A percentile compares a stretch with the other conserved stretches of the same genome.
Conservation (phyloP, 345 rosid genomes). For the Salix viminalis region DNA sequence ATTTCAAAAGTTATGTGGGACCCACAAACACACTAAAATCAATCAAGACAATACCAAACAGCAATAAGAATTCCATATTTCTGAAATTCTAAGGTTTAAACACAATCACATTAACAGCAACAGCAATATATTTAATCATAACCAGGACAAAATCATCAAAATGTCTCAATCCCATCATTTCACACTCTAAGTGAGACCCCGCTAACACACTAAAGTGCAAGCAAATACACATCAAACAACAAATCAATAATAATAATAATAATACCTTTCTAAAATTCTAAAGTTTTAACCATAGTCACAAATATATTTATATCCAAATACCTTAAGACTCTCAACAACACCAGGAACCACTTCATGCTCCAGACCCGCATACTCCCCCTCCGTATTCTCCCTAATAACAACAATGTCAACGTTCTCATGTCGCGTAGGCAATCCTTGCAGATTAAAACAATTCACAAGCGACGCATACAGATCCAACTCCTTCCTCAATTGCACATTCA, state of each 20-base stretch:
- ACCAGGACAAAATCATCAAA: neutral
- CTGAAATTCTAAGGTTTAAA: neutral
- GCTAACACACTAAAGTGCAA: neutral
- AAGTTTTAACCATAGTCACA: neutral
- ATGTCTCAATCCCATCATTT: neutral
- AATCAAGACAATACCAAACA: neutral
- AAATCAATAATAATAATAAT: no score
- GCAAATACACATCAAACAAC: neutral
- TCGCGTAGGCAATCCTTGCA: slow-evolving; percentile 74
- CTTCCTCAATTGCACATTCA: slow-evolving; percentile 74
- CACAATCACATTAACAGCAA: neutral
- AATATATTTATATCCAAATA: slow-evolving; percentile 35
- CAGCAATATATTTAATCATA: neutral
- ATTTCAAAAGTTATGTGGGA: neutral
- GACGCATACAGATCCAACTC: slow-evolving; percentile 92
- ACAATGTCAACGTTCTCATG: slow-evolving; percentile 88
- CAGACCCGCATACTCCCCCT: slow-evolving; percentile 87
- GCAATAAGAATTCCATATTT: neutral
- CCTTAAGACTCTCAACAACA: slow-evolving; percentile 77
- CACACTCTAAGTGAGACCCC: neutral
- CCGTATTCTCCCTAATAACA: slow-evolving; percentile 84
- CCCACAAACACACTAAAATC: neutral
- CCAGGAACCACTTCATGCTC: slow-evolving; percentile 97
- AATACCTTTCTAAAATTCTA: no score
- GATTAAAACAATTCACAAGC: slow-evolving; percentile 77